Conservation (phyloP, 2,329 filamentous ascomycete species). For the Cadophora malorum region DNA sequence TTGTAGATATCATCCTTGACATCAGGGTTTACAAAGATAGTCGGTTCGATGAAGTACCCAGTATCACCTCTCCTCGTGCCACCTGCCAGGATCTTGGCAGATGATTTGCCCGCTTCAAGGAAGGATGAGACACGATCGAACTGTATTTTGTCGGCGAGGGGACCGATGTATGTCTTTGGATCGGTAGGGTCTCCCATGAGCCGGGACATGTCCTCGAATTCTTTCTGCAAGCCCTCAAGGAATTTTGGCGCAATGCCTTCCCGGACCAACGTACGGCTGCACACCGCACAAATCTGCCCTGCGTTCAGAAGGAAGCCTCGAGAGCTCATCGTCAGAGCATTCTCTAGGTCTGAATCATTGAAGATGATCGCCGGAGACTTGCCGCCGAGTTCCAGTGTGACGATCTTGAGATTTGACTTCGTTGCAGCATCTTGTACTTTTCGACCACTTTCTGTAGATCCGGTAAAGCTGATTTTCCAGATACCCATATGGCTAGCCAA, state of each 20-base stretch:
- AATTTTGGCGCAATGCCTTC: slow-evolving; percentile 63
- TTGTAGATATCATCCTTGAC: slow-evolving; percentile 40
- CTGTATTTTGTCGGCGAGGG: slow-evolving; percentile 63
- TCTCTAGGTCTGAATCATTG: slow-evolving; percentile 58
- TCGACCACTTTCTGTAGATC: slow-evolving; percentile 70
- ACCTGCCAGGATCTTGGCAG: slow-evolving; percentile 54
- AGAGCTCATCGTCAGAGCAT: slow-evolving; percentile 44
- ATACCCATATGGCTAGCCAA: slow-evolving; percentile 31
- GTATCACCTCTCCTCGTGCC: slow-evolving; percentile 66
- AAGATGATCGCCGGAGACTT: slow-evolving; percentile 68
- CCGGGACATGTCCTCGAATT: slow-evolving; percentile 68
- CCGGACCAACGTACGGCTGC: slow-evolving; percentile 56
- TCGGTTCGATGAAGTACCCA: slow-evolving; percentile 73
- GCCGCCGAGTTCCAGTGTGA: slow-evolving; percentile 67
- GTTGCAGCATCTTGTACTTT: slow-evolving; percentile 74
- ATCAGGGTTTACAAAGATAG: slow-evolving; percentile 66
- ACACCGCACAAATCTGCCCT: no score
- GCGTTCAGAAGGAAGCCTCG: no score
- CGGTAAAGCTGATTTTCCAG: slow-evolving; percentile 66
- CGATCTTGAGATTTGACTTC: slow-evolving; percentile 61
- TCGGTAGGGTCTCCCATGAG: slow-evolving; percentile 68
- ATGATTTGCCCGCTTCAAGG: slow-evolving; percentile 67
- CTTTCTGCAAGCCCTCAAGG: slow-evolving; percentile 66
- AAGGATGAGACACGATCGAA: slow-evolving; percentile 69
- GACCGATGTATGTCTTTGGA: slow-evolving; percentile 62